These are phyloP conservation scores for Tolypocladium tundrense DNA, from an alignment of 2,329 filamentous ascomycete species.

Conservation along the genomic window DNA sequence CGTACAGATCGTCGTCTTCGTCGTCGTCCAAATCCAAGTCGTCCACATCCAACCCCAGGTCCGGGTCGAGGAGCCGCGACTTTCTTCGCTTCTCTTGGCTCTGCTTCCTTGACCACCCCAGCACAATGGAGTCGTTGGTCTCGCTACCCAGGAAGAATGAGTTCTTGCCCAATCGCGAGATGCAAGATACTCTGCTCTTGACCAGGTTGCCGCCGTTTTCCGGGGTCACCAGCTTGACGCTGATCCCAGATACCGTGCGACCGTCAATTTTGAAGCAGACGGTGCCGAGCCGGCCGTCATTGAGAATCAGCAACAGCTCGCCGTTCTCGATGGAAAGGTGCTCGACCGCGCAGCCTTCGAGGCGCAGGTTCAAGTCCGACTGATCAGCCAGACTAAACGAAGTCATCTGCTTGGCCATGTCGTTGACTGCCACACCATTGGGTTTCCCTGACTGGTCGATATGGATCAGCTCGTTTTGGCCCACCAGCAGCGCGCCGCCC, in stretches of 20 bases:
- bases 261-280: constrained; percentile 82
- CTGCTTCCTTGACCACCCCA: constrained; percentile 68
- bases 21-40: constrained; percentile 48
- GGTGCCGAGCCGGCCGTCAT: constrained; percentile 63
- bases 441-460: constrained; percentile 92
- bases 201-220: constrained; percentile 56
- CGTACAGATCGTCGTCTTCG: constrained; percentile 52
- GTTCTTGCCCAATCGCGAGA: constrained; percentile 56
- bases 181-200: constrained; percentile 54
- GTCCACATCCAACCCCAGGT: constrained; percentile 37
- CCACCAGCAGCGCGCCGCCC: constrained; percentile 78
- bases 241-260: constrained; percentile 78
- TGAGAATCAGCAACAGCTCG: constrained; percentile 75
- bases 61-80: constrained; percentile 45
- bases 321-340: constrained; percentile 65
- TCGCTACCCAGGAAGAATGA: constrained; percentile 80
- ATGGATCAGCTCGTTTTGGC: constrained; percentile 85
- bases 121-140: constrained; percentile 65
- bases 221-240: constrained; percentile 52
- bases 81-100: constrained; percentile 55
- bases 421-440: constrained; percentile 85
- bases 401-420: constrained; percentile 74
- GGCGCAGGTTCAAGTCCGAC: constrained; percentile 63
- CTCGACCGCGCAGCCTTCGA: constrained; percentile 75
- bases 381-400: constrained; percentile 81